Evolutionary conservation across 805 yeast genomes (phyloP).

Genomic region (Saccharomycopsis selenospora): DNA sequence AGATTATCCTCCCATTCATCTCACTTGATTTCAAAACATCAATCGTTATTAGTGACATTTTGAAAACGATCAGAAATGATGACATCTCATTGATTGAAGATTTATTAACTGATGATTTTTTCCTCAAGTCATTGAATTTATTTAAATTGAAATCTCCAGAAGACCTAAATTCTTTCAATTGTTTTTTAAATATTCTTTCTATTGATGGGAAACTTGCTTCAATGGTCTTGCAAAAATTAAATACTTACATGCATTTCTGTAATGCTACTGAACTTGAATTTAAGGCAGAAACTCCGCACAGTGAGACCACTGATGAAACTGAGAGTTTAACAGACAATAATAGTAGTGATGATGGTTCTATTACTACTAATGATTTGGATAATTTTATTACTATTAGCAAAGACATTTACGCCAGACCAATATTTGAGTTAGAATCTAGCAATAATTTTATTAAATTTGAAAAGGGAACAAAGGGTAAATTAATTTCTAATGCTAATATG

Average conservation of each 20-base stretch:
- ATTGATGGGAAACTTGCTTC: slow-evolving; percentile 63
- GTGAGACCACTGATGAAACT: slow-evolving; percentile 22
- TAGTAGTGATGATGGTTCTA: neutral
- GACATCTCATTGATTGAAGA: slow-evolving; percentile 32
- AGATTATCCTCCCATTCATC: slow-evolving; percentile 23
- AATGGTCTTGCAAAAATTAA: slow-evolving; percentile 49
- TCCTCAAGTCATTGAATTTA: slow-evolving; percentile 32
- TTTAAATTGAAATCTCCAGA: slow-evolving; percentile 72
- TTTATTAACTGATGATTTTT: slow-evolving; percentile 30
- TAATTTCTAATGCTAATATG: slow-evolving; percentile 44
- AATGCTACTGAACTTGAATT: slow-evolving; percentile 35
- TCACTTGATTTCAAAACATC: neutral
- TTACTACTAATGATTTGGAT: slow-evolving; percentile 21
- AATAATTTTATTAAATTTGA: slow-evolving; percentile 39
- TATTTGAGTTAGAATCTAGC: slow-evolving; percentile 41
- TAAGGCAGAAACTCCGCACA: slow-evolving; percentile 33
- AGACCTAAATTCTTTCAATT: slow-evolving; percentile 39
- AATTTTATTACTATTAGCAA: slow-evolving; percentile 46
- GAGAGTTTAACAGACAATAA: neutral
- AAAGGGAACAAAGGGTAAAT: slow-evolving; percentile 61
- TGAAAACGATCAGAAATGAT: slow-evolving; percentile 2
- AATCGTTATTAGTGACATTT: neutral
- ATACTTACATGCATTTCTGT: slow-evolving; percentile 51
- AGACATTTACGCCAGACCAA: slow-evolving; percentile 46
- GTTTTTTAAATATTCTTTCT: slow-evolving; percentile 53